Conservation (phyloP, 2,329 filamentous ascomycete species). For the Myrmaecium sp. region DNA sequence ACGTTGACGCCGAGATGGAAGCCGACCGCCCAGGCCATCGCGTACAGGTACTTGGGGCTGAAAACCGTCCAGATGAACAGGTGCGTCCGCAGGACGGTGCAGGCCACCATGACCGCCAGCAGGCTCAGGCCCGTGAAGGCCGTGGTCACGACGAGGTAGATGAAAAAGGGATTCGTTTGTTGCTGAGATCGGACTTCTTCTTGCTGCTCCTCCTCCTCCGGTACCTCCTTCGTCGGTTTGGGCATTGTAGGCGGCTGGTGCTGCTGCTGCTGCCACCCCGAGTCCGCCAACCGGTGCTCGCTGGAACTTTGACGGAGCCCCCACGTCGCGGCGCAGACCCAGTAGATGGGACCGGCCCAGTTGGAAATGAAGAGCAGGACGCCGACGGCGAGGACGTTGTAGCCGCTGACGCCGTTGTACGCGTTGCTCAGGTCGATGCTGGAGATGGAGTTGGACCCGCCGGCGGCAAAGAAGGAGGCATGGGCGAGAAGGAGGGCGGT, state of each 20-base stretch:
- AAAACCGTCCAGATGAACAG: conserved; percentile 99
- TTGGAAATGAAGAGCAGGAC: conserved; percentile 74
- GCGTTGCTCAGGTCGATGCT: conserved; percentile 88
- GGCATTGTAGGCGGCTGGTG: conserved; percentile 8
- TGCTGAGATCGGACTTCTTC: no score
- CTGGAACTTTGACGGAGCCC: conserved; percentile 16
- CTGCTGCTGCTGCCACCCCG: no score
- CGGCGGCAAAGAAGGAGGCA: conserved; percentile 74
- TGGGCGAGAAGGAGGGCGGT: conserved; percentile 64
- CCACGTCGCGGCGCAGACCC: conserved; percentile 50
- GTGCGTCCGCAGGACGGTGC: conserved; percentile 68
- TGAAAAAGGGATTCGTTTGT: no score
- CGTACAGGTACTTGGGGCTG: conserved; percentile 89
- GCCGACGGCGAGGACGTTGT: conserved; percentile 68
- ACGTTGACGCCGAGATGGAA: conserved; percentile 48
- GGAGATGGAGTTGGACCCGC: conserved; percentile 86
- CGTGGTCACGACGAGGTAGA: conserved; percentile 47
- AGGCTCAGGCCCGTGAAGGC: conserved; percentile 50
- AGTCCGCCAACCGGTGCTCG: no score
- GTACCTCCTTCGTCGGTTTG: conserved; percentile 6
- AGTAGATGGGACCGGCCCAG: conserved; percentile 85
- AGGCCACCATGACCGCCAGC: conserved; percentile 71
- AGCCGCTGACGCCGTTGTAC: conserved; percentile 78
- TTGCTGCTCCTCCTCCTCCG: not conserved
- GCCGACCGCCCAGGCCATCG: conserved; percentile 69